Base-by-base conservation (phyloP, 306 rosid species). In the Glycine soja region DNA sequence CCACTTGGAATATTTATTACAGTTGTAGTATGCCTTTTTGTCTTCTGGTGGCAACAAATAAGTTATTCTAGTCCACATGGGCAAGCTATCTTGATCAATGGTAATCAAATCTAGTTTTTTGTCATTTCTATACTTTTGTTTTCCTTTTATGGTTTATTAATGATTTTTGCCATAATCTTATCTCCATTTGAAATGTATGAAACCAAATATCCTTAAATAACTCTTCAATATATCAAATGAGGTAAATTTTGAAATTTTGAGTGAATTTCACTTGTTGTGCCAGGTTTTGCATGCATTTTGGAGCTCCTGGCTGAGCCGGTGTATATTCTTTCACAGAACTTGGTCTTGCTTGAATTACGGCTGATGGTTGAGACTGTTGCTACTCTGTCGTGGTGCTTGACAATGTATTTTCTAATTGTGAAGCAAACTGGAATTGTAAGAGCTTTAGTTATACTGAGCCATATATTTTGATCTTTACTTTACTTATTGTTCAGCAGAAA, bases 241-340 rank as follows among this genome's bases (percentile, higher is more conserved):
- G 16, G 42, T 58, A 64, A 71, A 24, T 9, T 79, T 15, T 57
- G 13, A 24, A 71, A 70, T 40, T 70, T 83, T 40, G 64, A 54
- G 24, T 77, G 66, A 84, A 48, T 47, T 78, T 76, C 66, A 36
- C 81, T 68, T 65, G 76, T 38, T 84, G 56, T 86, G 90, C 75
- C 93, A 95, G 99, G 98, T 56, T 80, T 75, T 83, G 99, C 97
- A 0, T 95, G 99, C 83, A 88, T 95, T 72, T 86, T 93, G 84
- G 99, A 95, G 92, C 96, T 95, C 71, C 73, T 95, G 91, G 97
- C 96, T 52, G 99, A 95, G 85, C 98, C 98, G 61, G 78, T 90
- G 57, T 93, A 91, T 81, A 93, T 93, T 81, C 99, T 93, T 70
- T 91, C 99, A 62, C 99, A 95, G 88, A 91, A 86, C 84, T 77